Percentiles rank a stretch among this genome's conserved stretches.
Evolutionary conservation across 257 asterid genomes (phyloP).

Genomic region (Paulownia fortunei): DNA sequence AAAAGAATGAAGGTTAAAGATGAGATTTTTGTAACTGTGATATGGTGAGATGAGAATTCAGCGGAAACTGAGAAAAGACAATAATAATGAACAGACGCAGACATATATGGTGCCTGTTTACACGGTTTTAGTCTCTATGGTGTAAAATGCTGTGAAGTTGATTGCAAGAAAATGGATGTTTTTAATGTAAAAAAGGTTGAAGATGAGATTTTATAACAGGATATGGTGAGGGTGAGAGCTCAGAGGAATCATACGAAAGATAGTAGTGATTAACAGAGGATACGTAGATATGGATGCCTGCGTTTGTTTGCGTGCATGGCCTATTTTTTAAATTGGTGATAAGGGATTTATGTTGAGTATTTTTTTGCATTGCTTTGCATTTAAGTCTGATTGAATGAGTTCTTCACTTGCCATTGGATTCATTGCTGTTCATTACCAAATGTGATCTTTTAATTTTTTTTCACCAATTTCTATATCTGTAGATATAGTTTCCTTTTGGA

Average conservation of each 20-base stretch:
- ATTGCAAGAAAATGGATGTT: slow-evolving; percentile 14
- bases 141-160: background rate
- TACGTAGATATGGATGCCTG: background rate
- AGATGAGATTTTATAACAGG: slow-evolving; percentile 23
- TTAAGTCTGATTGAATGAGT: background rate
- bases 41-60: slow-evolving; percentile 14
- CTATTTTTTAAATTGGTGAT: slow-evolving; percentile 1
- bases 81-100: background rate
- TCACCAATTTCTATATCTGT: background rate
- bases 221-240: slow-evolving; percentile 2
- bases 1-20: background rate
- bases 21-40: slow-evolving; percentile 13
- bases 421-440: background rate
- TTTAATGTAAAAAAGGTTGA: background rate
- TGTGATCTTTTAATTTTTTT: background rate
- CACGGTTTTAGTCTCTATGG: background rate
- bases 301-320: background rate
- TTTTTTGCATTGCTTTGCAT: slow-evolving; percentile 15
- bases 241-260: background rate
- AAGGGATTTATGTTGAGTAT: background rate
- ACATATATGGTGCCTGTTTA: background rate
- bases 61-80: background rate
- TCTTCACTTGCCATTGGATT: background rate
- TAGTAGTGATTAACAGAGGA: background rate
- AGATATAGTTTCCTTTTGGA: slow-evolving; percentile 2